phyloP scores from a whole-genome alignment of 345 rosid genomes.

The Viola odorata region DNA sequence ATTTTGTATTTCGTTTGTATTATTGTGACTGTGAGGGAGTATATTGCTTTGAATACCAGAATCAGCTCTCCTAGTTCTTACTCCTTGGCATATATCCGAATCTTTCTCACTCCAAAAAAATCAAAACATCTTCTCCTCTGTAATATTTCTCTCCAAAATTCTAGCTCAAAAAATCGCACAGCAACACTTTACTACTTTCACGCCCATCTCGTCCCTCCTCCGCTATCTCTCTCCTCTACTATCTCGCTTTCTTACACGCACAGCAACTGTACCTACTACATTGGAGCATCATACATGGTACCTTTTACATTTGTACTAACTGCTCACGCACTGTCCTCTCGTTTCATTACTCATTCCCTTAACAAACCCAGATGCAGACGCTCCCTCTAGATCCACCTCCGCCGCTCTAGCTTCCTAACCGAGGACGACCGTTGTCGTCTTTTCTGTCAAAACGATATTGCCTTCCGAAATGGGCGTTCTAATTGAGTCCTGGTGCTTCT shows the following conservation, averaged over 20 bases:
- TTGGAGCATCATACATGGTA: too few relatives aligned
- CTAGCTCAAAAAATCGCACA: conserved; percentile 28
- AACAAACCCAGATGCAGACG: neutral
- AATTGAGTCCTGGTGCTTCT: conserved; percentile 80
- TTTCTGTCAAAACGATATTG: neutral
- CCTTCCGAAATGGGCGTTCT: conserved; percentile 52
- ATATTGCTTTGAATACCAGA: too few relatives aligned
- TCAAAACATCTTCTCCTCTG: neutral
- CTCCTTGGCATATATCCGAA: neutral
- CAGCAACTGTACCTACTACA: too few relatives aligned
- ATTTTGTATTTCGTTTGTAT: too few relatives aligned
- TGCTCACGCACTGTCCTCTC: too few relatives aligned
- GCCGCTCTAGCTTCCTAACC: neutral
- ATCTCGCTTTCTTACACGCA: too few relatives aligned
- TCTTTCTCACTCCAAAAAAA: neutral
- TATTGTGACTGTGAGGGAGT: too few relatives aligned
- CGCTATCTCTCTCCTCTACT: neutral
- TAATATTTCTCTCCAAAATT: conserved; percentile 11
- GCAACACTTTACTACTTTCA: conserved; percentile 40
- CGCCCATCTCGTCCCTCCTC: conserved; percentile 37
- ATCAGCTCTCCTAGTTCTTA: neutral
- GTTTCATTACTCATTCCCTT: too few relatives aligned
- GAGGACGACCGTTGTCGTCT: neutral
- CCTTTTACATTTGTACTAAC: too few relatives aligned
- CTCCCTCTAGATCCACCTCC: conserved; percentile 38